Base-by-base conservation (phyloP, 768 basidiomycete species). In the Kwoniella europaea region DNA sequence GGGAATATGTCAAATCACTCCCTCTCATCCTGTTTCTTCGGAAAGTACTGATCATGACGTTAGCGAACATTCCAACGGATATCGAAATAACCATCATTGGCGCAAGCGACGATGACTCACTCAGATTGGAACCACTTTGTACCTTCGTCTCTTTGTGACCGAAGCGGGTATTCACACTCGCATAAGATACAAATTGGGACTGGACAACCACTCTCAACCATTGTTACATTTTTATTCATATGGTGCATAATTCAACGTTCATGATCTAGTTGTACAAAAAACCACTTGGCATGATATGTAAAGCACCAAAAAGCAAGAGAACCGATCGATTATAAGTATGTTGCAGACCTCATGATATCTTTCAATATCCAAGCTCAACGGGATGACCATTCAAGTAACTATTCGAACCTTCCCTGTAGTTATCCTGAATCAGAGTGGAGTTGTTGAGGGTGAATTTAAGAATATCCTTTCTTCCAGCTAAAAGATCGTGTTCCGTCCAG, bases 381-480 rank as follows among this genome's bases (percentile, higher is more conserved):
- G 77, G 77, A 24, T 77, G 53, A 53, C 46, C 55, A 46, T 72
- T 74, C 60, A 82, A 75, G 69, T 75, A 80, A 18, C 61, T 70
- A 15, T 80, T 79, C 22, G 74, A 54, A 29, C 71, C 63, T 29
- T 71, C 64, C 53, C 81, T 54, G 53, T 76, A 82, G 22, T 65
- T 74, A 58, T 82, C 81, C 67, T 67, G 66, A 44, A 82, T 76
- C 62, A 79, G 56, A 4, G 73, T 73, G 16, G 63, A 50, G 43
- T 67, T 57, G 29, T 44, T 43, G 20, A 44, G 43, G 18, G 35
- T 57, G 22, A 67, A 67, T 43, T 67, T 58, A 24, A 67, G 46
- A 15, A 67, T 67, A 46, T 67, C 65, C n/a, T 67, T 67, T 27
- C 65, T 18, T 10, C 65, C 65, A 13, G 54, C 54, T 13, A 58